phyloP scores from a whole-genome alignment of 257 asterid species.

The Ophiorrhiza pumila region DNA sequence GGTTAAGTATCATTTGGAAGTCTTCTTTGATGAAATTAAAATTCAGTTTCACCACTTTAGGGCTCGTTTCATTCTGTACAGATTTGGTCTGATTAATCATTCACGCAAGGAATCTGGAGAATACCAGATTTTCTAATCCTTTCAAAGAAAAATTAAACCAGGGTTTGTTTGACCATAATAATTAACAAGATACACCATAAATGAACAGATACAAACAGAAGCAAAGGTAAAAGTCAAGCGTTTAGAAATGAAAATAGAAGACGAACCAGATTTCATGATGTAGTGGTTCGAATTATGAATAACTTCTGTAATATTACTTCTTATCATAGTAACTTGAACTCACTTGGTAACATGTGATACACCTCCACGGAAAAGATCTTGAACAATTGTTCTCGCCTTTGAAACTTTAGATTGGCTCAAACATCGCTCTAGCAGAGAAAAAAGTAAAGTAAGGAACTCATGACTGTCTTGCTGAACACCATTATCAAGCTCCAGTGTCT shows the following conservation, averaged over 20 bases:
- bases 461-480: conserved; percentile 98
- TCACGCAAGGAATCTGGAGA: background rate
- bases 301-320: background rate
- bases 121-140: background rate
- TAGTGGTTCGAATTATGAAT: background rate
- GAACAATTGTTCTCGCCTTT: conserved; percentile 73
- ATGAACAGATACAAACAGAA: background rate
- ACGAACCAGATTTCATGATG: background rate
- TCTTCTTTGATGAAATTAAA: background rate
- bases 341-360: conserved; percentile 91
- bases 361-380: conserved; percentile 96
- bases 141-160: background rate
- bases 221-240: background rate
- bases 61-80: background rate
- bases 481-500: conserved; percentile 86
- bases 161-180: background rate
- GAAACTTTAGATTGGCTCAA: conserved; percentile 70
- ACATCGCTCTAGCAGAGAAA: conserved; percentile 83
- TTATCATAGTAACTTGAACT: conserved; percentile 17
- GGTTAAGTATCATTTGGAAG: background rate
- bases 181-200: background rate
- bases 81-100: background rate
- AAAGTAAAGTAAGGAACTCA: conserved; percentile 89
- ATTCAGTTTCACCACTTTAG: background rate
- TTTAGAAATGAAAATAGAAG: background rate